Evolutionary conservation across 2,329 filamentous ascomycete species (phyloP).

Genomic region (Tolypocladium ovalisporum): DNA sequence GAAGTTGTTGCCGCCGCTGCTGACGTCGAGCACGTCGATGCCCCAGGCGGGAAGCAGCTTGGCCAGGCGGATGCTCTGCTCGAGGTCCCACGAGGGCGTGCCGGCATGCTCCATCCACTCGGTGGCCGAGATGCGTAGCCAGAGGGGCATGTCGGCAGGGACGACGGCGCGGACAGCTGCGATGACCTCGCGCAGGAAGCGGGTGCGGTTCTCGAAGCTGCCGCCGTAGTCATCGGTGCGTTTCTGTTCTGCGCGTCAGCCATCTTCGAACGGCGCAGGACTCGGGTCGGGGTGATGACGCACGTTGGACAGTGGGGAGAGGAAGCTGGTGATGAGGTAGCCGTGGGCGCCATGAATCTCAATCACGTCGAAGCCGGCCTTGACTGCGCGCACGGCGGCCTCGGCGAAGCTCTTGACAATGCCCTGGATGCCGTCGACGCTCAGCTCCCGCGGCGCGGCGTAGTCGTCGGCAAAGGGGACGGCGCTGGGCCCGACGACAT

Average conservation of each 20-base stretch:
- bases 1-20: conserved; percentile 59
- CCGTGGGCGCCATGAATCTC: conserved; percentile 58
- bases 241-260: conserved; percentile 19
- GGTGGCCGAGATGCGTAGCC: conserved; percentile 49
- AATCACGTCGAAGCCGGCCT: conserved; percentile 65
- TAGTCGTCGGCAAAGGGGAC: conserved; percentile 51
- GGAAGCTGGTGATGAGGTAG: conserved; percentile 56
- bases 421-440: conserved; percentile 52
- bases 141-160: conserved; percentile 42
- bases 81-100: conserved; percentile 52
- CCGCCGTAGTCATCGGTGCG: conserved; percentile 57
- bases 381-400: conserved; percentile 47
- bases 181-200: conserved; percentile 46
- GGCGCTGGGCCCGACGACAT: conserved; percentile 39
- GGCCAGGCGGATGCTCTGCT: conserved; percentile 51
- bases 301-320: conserved; percentile 47
- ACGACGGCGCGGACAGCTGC: conserved; percentile 39
- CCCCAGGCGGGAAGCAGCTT: conserved; percentile 60
- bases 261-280: rapidly evolving
- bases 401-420: conserved; percentile 53
- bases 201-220: conserved; percentile 52
- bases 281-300: conserved; percentile 7
- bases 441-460: conserved; percentile 56
- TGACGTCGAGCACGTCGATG: conserved; percentile 76
- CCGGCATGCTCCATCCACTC: conserved; percentile 47